Conservation (phyloP, 129 eudicot species). For the Pulicaria dysenterica region DNA sequence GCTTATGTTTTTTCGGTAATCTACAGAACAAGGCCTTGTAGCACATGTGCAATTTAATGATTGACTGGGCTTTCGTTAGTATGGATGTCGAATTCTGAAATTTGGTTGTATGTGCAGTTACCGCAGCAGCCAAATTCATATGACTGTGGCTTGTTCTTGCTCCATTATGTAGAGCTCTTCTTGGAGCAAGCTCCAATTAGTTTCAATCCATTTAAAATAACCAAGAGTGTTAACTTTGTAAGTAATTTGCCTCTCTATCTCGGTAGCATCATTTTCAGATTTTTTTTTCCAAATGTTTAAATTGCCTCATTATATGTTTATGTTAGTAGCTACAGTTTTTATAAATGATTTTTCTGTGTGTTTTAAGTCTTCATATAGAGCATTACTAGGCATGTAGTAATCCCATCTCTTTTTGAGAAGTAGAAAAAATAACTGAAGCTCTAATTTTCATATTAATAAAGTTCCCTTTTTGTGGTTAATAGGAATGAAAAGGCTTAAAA, state of each 20-base stretch:
- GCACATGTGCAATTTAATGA: not conserved
- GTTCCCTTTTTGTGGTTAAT: not conserved
- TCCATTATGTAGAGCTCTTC: constrained; percentile 83
- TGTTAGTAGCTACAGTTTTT: no score
- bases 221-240: constrained; percentile 60
- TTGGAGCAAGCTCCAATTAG: constrained; percentile 63
- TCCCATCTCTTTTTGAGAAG: not conserved
- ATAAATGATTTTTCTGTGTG: no score
- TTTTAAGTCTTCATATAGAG: no score
- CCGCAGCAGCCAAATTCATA: constrained; percentile 88
- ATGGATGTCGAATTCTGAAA: not conserved
- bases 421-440: not conserved
- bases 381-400: no score
- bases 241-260: constrained; percentile 38
- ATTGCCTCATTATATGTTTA: no score
- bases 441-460: not conserved
- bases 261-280: not conserved
- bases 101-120: constrained; percentile 51
- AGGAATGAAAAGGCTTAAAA: not conserved
- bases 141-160: constrained; percentile 93
- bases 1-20: no score
- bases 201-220: constrained; percentile 69
- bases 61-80: not conserved
- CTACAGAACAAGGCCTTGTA: not conserved
- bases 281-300: not conserved